Conservation (phyloP, 352 stramenopile species). For the Globisporangium abappressorium region DNA sequence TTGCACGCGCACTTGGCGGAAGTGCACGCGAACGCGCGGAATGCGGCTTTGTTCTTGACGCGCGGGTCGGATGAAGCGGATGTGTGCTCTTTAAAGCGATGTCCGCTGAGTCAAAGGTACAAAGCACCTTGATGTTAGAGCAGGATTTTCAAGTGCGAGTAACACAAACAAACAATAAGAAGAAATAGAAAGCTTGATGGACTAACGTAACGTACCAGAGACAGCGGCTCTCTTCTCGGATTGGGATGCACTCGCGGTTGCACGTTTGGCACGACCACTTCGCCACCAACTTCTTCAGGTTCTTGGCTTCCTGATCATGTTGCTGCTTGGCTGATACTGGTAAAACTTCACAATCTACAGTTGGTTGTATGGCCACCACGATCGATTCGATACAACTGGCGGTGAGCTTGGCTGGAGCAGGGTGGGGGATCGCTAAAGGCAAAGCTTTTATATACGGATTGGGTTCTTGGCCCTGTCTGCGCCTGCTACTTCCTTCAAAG, state of each 20-base stretch:
- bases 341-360: not conserved
- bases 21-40: constrained; percentile 56
- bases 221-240: constrained; percentile 75
- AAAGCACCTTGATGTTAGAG: not conserved
- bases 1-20: constrained; percentile 50
- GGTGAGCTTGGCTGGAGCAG: not conserved
- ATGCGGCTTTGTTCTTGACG: constrained; percentile 31
- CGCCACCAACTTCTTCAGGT: constrained; percentile 41
- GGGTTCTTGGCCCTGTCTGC: not conserved
- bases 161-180: not conserved
- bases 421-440: not conserved
- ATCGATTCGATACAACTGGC: not conserved
- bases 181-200: not conserved
- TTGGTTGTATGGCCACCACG: not conserved
- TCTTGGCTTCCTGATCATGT: not conserved
- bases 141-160: not conserved
- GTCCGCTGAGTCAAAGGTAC: constrained; percentile 28
- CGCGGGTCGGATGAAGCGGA: constrained; percentile 28
- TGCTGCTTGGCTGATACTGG: not conserved
- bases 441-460: not conserved
- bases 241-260: constrained; percentile 69
- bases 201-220: constrained; percentile 50
- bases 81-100: constrained; percentile 79
- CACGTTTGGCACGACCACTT: constrained; percentile 62
- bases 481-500: not conserved